Conservation (phyloP, 1,284 basidiomycete genomes). For the Cystobasidium sp. region DNA sequence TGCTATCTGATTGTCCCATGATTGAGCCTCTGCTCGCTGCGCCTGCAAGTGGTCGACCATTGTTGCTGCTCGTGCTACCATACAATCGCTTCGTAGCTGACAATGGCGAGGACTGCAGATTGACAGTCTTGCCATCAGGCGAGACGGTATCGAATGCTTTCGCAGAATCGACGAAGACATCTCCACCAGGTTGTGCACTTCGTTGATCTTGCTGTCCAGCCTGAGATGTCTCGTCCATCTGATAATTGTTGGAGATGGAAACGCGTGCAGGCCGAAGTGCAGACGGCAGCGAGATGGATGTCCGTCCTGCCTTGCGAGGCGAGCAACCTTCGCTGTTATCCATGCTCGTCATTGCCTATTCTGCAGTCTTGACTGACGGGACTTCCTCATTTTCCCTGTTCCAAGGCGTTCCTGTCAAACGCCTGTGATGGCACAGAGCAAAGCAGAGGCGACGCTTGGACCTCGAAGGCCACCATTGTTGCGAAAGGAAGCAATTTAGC, state of each 20-base stretch:
- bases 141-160: conserved; percentile 10
- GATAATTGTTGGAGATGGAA: conserved; percentile 1
- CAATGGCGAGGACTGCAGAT: conserved; percentile 6
- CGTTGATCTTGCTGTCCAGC: background rate
- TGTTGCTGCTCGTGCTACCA: background rate
- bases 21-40: background rate
- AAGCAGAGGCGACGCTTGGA: no score
- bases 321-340: background rate
- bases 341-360: background rate
- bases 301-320: background rate
- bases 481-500: no score
- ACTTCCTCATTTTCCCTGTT: no score
- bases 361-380: background rate
- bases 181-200: background rate
- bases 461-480: no score
- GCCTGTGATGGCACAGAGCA: no score
- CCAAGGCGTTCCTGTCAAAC: no score
- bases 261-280: conserved; percentile 28
- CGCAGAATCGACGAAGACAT: background rate
- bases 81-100: conserved; percentile 20
- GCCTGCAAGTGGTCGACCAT: background rate
- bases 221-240: background rate
- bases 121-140: background rate
- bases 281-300: conserved; percentile 31
- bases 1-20: background rate